Evolutionary conservation across 2,329 filamentous ascomycete species (phyloP).

Genomic region (Trichothecium roseum): DNA sequence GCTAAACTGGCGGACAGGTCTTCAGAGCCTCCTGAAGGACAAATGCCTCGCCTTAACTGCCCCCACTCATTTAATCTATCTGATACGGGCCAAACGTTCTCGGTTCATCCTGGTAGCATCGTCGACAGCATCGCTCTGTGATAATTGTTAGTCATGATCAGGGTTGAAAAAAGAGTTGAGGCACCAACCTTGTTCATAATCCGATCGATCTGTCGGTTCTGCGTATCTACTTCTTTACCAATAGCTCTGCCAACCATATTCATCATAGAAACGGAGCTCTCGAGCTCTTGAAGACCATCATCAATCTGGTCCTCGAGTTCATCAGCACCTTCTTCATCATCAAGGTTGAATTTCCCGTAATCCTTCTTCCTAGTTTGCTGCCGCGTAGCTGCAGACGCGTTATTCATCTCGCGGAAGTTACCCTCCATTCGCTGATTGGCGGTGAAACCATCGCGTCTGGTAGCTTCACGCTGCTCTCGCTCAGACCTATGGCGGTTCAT

Average conservation of each 20-base stretch:
- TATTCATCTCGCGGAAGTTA: conserved; percentile 31
- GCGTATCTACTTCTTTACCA: conserved; percentile 61
- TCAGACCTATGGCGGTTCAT: conserved; percentile 60
- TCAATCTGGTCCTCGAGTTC: conserved; percentile 47
- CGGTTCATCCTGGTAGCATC: conserved; percentile 73
- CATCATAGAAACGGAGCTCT: conserved; percentile 58
- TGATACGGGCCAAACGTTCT: conserved; percentile 56
- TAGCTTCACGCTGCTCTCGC: conserved; percentile 53
- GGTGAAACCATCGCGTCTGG: conserved; percentile 39
- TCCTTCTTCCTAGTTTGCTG: conserved; percentile 27
- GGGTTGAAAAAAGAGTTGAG: too few relatives aligned
- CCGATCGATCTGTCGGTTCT: conserved; percentile 65
- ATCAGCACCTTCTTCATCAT: conserved; percentile 45
- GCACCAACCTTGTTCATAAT: conserved; percentile 64
- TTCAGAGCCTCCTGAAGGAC: too few relatives aligned
- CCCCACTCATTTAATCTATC: too few relatives aligned
- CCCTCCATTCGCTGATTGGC: conserved; percentile 44
- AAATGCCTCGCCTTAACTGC: too few relatives aligned
- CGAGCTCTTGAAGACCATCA: conserved; percentile 50
- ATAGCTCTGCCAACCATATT: conserved; percentile 67
- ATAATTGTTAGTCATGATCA: conserved; percentile 16
- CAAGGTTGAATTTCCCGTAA: conserved; percentile 62
- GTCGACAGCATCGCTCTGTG: conserved; percentile 70
- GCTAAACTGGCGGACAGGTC: too few relatives aligned
- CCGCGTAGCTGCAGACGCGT: conserved; percentile 13